A percentile compares a stretch with the other conserved stretches of the same genome.
Evolutionary conservation across 257 asterid species (phyloP).

Genomic region (Primulina eburnea): DNA sequence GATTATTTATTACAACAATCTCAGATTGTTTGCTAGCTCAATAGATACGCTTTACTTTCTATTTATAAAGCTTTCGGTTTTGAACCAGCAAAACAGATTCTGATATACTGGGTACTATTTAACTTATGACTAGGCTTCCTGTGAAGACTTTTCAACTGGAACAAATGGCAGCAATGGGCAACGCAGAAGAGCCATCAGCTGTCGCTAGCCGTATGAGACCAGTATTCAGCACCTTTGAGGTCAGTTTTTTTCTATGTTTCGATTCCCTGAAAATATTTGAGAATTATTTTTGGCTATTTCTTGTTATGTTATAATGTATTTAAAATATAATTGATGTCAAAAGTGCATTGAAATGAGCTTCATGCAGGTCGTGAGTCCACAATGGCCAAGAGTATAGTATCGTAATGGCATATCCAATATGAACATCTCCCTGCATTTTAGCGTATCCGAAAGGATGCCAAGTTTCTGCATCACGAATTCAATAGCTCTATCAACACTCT

Average conservation of each 20-base stretch:
- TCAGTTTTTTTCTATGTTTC: conserved; percentile 23
- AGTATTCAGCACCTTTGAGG: conserved; percentile 93
- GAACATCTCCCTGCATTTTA: not conserved
- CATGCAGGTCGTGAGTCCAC: not conserved
- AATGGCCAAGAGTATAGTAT: not conserved
- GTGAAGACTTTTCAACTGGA: conserved; percentile 93
- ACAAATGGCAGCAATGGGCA: conserved; percentile 84
- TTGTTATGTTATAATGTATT: too few relatives aligned
- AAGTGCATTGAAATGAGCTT: not conserved
- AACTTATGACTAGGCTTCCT: conserved; percentile 62
- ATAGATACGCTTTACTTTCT: not conserved
- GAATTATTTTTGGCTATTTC: not conserved
- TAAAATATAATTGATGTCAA: not conserved
- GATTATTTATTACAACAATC: not conserved
- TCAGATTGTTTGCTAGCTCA: not conserved
- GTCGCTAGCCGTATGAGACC: conserved; percentile 93
- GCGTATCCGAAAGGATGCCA: not conserved
- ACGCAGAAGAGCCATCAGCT: conserved; percentile 82
- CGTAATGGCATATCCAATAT: not conserved
- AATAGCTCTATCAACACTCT: too few relatives aligned
- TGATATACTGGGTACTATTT: conserved; percentile 15
- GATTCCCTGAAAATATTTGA: conserved; percentile 14
- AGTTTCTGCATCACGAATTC: not conserved
- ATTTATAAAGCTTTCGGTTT: too few relatives aligned
- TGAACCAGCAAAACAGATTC: not conserved